Evolutionary conservation across 225 moss, liverwort and hornwort species (phyloP), one percentile per base, ranked within the genome.

Genomic region (Polytrichum formosum): DNA sequence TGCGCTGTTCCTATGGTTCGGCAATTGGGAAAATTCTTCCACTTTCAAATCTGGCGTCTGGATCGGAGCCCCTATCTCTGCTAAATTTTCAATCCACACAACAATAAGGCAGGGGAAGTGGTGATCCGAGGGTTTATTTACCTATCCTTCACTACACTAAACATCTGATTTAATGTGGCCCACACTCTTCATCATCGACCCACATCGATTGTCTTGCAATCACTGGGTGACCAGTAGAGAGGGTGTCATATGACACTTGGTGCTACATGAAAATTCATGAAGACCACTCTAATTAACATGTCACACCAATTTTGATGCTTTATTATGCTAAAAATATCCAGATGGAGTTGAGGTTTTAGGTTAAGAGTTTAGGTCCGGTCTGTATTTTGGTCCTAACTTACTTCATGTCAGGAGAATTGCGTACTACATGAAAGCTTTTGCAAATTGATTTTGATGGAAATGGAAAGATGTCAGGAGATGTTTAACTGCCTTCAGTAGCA

Each of bases 401-500:
- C 20, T n/a, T 59, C n/a, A 60, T 60, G 64, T 18, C 5, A 18
- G n/a, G 27, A n/a, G 28, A 28, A 30, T 64, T 28, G 25, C 64
- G 20, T 17, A 30, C 23, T 18, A 27, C 26, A 23, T 29, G 18
- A 18, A 64, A 64, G 29, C 64, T 30, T 28, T 18, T 28, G 30
- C 19, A 7, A 25, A 63, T 16, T 26, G 26, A 5, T 63, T 28
- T 5, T 25, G 26, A 25, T 16, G 25, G 23, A 63, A 28, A 18
- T 67, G 25, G 46, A n/a, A 7, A 54, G 27, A 18, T 16, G 54
- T 67, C 23, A 27, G 6, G 67, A 67, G 26, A 54, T 53, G 54
- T 54, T 67, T 23, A 26, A 67, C 67, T 23, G 18, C 27, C 54
- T 67, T 67, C 16, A 23, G 54, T 54, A 26, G 19, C 67, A 67